These are phyloP conservation scores for Didymella pinodella DNA, from an alignment of 2,329 filamentous ascomycete genomes.

Conservation along the genomic window DNA sequence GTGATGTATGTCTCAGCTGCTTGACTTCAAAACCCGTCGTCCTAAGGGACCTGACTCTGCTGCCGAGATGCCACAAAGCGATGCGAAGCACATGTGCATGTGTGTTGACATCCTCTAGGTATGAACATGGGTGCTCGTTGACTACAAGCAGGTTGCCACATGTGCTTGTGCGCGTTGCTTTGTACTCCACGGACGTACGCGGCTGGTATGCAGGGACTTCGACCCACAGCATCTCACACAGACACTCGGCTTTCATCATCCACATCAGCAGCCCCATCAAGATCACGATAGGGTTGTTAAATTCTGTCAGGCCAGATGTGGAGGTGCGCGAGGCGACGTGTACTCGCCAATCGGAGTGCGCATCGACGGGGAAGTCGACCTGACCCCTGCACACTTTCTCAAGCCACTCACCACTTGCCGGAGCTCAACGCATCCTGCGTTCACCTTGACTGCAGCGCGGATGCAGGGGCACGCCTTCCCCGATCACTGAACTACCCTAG, in stretches of 20 bases:
- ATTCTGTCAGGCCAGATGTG: slow-evolving; percentile 23
- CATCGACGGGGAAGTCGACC: slow-evolving; percentile 35
- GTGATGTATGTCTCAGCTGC: slow-evolving; percentile 38
- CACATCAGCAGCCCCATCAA: slow-evolving; percentile 25
- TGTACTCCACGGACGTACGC: slow-evolving; percentile 4
- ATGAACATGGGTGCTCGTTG: slow-evolving; percentile 11
- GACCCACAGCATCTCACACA: slow-evolving; percentile 14
- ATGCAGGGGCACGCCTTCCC: slow-evolving; percentile 44
- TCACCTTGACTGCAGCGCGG: slow-evolving; percentile 34
- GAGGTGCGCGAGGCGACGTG: slow-evolving; percentile 27
- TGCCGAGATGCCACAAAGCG: not conserved
- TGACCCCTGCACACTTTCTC: slow-evolving; percentile 33
- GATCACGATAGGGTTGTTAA: slow-evolving; percentile 13
- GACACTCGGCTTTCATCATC: slow-evolving; percentile 17
- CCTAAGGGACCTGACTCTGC: not conserved
- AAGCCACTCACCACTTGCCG: slow-evolving; percentile 40
- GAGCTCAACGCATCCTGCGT: slow-evolving; percentile 32
- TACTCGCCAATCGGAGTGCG: slow-evolving; percentile 47
- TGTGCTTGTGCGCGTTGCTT: slow-evolving; percentile 24
- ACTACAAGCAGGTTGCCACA: slow-evolving; percentile 15
- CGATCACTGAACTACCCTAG: slow-evolving; percentile 37
- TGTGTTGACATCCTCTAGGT: not conserved
- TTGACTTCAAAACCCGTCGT: slow-evolving; percentile 19
- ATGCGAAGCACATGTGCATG: not conserved
- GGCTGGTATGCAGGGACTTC: slow-evolving; percentile 23